Base-by-base conservation (phyloP, 352 stramenopile genomes). In the Salisapilia sapeloensis region DNA sequence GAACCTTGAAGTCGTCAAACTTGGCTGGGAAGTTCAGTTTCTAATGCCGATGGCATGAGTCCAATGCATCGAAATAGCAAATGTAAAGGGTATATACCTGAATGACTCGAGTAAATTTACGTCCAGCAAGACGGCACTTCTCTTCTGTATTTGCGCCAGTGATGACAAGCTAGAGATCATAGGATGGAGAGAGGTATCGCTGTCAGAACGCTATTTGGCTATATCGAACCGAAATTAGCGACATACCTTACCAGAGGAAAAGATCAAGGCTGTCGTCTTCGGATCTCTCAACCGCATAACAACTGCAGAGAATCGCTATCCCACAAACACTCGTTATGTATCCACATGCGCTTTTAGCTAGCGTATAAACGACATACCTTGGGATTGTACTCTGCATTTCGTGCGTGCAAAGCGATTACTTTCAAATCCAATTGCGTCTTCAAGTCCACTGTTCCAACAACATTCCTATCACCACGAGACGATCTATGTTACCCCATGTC, bases 321-420 rank as follows among this genome's bases (percentile, higher is more conserved):
- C 17, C 25, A 25, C 24, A 12, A 9, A 11, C 15, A 25, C 11
- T 13, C 6, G 40, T 16, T 18, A 4, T 21, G 29, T 23, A 27
- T 33, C n/a, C 2, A 28, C 7, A 16, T 39, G n/a, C 19, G 16
- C 6, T 6, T 19, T 29, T 4, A 31, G 15, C 45, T 24, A 16
- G 44, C 15, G n/a, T 20, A 21, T 12, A 24, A 35, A 33, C 8
- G 5, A n/a, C 20, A n/a, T 30, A 92, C 79, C 65, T 95, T 94
- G 8, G 96, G 95, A 59, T 99, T 99, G 60, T 98, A 99, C 63
- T 99, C 96, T 5, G 94, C 96, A 45, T 99, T 99, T 12, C 94
- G 81, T 28, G 92, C 93, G 41, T 96, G 87, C 14, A 97, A 54
- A 22, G 95, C 91, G 40, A 99, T 97, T 29, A 83, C 94, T 56